These are phyloP conservation scores for Petunia hybrid DNA, from an alignment of 305 asterid species.

Conservation along the genomic window DNA sequence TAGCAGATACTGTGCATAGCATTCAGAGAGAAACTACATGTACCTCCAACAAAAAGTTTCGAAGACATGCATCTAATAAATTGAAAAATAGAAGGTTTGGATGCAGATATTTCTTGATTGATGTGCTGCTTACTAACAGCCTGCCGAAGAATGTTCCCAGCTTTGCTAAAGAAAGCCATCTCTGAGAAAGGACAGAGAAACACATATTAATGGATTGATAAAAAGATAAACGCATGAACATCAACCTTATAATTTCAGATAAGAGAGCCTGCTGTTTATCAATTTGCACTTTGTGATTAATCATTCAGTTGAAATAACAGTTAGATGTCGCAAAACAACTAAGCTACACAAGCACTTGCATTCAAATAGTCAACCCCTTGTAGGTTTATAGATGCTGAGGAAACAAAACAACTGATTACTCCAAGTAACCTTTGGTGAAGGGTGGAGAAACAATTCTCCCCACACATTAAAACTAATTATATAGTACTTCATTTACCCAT, in stretches of 20 bases:
- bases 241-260: not conserved
- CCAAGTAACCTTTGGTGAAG: not conserved
- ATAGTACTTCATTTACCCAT: too few species aligned
- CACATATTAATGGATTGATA: too few species aligned
- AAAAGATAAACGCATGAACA: not conserved
- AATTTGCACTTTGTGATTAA: not conserved
- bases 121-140: conserved; percentile 46
- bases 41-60: conserved; percentile 87
- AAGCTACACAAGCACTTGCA: not conserved
- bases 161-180: conserved; percentile 84
- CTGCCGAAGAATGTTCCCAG: conserved; percentile 62
- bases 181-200: conserved; percentile 28
- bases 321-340: not conserved
- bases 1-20: not conserved
- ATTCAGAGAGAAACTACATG: conserved; percentile 16
- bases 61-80: conserved; percentile 85
- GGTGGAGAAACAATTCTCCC: not conserved
- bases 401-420: not conserved
- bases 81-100: conserved; percentile 67
- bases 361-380: not conserved
- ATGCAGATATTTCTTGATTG: conserved; percentile 52
- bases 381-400: not conserved
- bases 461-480: not conserved
- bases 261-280: not conserved
- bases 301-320: not conserved